Evolutionary conservation across 176 grass and related monocot species (phyloP), one percentile per base, ranked within the genome.

Genomic region (Themeda triandra): DNA sequence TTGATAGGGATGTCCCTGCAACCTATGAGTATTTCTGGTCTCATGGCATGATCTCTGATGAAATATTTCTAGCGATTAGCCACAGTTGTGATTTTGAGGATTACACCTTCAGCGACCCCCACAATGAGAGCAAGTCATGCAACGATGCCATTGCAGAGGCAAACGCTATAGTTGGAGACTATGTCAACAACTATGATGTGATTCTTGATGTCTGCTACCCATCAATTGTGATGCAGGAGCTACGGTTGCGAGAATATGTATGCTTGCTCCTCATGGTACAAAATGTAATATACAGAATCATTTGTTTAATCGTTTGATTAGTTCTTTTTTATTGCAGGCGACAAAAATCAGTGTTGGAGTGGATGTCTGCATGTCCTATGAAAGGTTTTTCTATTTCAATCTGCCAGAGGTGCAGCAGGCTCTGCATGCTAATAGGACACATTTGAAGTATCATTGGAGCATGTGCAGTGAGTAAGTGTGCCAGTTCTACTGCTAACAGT

Each of bases 21-120:
- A 96, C 91, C 36, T 99, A 92, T 13, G 96, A 99, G 75, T 99
- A 92, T 39, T 99, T 99, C 70, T 99, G 96, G 96, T 99, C 96
- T 6, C 96, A 99, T 56, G 96, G 96, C 71, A 99, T 99, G 93
- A 96, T 96, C 49, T 99, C 93, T 28, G 96, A 99, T 42, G 96
- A 99, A 83, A 87, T 96, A 70, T 94, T 92, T 82, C 88, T 99
- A 2, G 78, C 86, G 0, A 96, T 99, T 62, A 96, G 86, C 89
- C 75, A 90, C 40, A 44, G 70, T 63, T 99, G 96, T 62, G 88
- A 96, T 78, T 99, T 99, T 29, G 96, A 99, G 89, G 93, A 99
- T 71, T 99, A 99, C 75, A 88, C 85, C 51, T 99, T 92, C 44
- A 79, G 15, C 40, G 59, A 59, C 51, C 82, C 88, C 4, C 90